Conservation (phyloP, 73 alveolate genomes). For the Tetrahymena elliotti region DNA sequence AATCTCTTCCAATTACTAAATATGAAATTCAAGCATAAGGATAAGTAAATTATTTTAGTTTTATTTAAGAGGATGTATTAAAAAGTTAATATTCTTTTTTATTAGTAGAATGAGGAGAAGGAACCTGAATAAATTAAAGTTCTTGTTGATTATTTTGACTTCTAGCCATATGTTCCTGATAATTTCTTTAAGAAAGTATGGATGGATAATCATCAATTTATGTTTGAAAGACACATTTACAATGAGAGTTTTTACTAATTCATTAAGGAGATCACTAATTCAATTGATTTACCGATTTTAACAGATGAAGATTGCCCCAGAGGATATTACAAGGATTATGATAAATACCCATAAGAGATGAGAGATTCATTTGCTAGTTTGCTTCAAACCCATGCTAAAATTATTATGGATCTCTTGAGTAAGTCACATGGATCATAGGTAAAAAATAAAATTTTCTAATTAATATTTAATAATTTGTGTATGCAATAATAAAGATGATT, state of each 20-base stretch:
- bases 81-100: not conserved
- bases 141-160: conserved; percentile 8
- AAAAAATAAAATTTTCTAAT: not conserved
- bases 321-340: not conserved
- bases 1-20: not conserved
- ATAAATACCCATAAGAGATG: not conserved
- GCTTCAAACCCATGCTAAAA: not conserved
- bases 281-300: not conserved
- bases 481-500: not conserved
- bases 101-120: not conserved
- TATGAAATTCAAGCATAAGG: not conserved
- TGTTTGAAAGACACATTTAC: conserved; percentile 31
- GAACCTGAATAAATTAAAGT: not conserved
- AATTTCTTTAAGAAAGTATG: conserved; percentile 5
- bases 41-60: not conserved
- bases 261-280: conserved; percentile 13
- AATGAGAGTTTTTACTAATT: conserved; percentile 22
- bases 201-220: conserved; percentile 22
- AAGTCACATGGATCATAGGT: not conserved
- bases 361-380: not conserved
- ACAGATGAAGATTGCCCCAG: not conserved
- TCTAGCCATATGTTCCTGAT: conserved; percentile 6
- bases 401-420: not conserved
- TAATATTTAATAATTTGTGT: not conserved
- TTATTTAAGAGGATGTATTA: not conserved